Base-by-base conservation (phyloP, 352 stramenopile genomes). In the Phytopythium chamaehyphon region DNA sequence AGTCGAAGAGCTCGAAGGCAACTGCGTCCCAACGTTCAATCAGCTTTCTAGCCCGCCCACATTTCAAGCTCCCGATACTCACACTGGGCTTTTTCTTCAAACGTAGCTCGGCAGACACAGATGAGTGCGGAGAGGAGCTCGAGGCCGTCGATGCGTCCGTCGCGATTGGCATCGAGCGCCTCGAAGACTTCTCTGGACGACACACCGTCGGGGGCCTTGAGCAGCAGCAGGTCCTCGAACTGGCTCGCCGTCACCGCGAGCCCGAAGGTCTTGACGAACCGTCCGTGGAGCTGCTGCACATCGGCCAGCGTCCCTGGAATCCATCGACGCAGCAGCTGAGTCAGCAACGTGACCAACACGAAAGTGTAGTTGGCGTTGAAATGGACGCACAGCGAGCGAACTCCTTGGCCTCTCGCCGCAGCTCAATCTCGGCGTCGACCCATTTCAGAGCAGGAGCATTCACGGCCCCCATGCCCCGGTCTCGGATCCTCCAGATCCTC, bases 1-100 rank as follows among this genome's bases (percentile, higher is more conserved):
- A 91, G 54, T 93, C 83, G 40, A 87, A 89, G 16, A 89, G 58
- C 26, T 85, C 74, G 53, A 89, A 89, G 1, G 74, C 73, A 54
- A 86, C 78, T 87, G 33, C 6, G 36, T 45, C 1, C n/a, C 9
- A 35, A 58, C 1, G 24, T 26, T 23, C n/a, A 18, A 10, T 24
- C 1, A 15, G 15, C 12, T 37, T 31, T 6, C 23, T 22, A 42
- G 0, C 40, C 15, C 19, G 4, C 23, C 21, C 24, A 2, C 2
- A 23, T 44, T 38, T 5, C 8, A 16, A 6, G 21, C 26, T 14
- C 21, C 16, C 9, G 7, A 15, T 2, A 48, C 71, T 45, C 73
- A 94, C 82, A 91, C 44, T 76, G 68, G 2, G 78, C 77, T 44
- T 92, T 92, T 37, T 89, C 79, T 53, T 94, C 82, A 53, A 94